Base-by-base conservation (phyloP, 176 grass and related monocot genomes). In the Cenchrus fungigraminus region DNA sequence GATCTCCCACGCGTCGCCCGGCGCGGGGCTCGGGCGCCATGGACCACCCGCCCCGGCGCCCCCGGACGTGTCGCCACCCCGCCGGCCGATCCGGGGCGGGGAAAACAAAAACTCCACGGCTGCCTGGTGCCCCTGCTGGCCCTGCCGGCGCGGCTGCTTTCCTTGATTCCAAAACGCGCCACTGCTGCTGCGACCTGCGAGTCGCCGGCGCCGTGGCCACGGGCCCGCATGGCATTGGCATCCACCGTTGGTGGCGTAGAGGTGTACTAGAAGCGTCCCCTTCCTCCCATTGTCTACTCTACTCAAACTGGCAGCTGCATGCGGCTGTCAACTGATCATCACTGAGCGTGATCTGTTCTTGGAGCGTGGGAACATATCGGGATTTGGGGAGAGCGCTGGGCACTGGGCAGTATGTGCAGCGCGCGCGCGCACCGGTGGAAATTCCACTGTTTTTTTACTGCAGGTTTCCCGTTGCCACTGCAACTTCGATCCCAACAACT, bases 1-100 rank as follows among this genome's bases (percentile, higher is more conserved):
- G 37, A 19, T 12, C 37, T 28, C 65, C 87, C 87, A 90, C 88
- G 79, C 88, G 88, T 86, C 88, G 73, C 15, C 0, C 58, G 57
- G 73, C 40, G 11, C 57, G 73, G 66, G 5, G 16, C 32, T 56
- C 45, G 16, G 46, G 2, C 49, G 7, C 1, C 2, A 47, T 45
- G 88, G 88, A 78, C 88, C 88, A 78, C 83, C 15, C 16, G 69
- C 20, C 52, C 77, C 69, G 2, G 31, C 62, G 47, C 9, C 37
- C 45, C 64, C 51, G 51, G 72, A 73, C 84, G 88, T 86, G 84
- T 90, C 88, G 88, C 60, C 5, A 61, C 73, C 52, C 37, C 34
- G 25, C 68, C 56, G 11, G 25, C 68, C 56, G 11, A 40, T 52
- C 68, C 40, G 31, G 73, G 52, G 9, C 56, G 29, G 53, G 32